These are phyloP conservation scores for Asterophora lycoperdoides DNA, from an alignment of 768 basidiomycete species.

Conservation along the genomic window DNA sequence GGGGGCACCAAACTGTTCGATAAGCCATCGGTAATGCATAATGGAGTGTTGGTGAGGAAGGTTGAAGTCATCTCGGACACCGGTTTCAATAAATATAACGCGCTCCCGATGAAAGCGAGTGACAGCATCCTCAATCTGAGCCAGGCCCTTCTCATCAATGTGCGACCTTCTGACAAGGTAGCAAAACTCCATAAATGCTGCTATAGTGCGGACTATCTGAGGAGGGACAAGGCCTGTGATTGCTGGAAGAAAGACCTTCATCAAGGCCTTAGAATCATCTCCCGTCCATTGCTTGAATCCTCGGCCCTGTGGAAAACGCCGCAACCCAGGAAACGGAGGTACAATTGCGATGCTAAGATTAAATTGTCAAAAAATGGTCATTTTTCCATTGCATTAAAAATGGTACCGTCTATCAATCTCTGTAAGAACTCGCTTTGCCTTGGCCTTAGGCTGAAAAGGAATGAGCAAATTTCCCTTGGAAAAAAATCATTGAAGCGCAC, in stretches of 20 bases:
- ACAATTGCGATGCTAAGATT: neutral
- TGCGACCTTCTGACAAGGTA: neutral
- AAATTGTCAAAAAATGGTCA: neutral
- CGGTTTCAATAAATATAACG: slow-evolving; percentile 7
- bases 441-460: neutral
- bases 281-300: slow-evolving; percentile 2
- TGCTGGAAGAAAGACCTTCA: slow-evolving; percentile 1
- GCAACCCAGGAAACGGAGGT: neutral
- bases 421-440: neutral
- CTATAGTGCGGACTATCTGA: neutral
- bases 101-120: slow-evolving; percentile 13
- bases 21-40: slow-evolving; percentile 11
- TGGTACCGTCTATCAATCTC: neutral
- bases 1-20: slow-evolving; percentile 24
- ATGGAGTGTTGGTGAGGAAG: slow-evolving; percentile 19
- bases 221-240: neutral
- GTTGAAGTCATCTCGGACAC: slow-evolving; percentile 8
- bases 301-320: neutral
- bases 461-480: neutral
- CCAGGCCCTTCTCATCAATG: neutral
- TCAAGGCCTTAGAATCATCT: neutral
- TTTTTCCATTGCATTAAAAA: neutral
- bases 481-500: slow-evolving; percentile 6
- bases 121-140: neutral
- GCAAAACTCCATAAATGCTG: neutral